Percentiles rank a stretch among this genome's conserved stretches.
These are phyloP conservation scores for Plantago ovata DNA, from an alignment of 257 asterid species.

Conservation along the genomic window DNA sequence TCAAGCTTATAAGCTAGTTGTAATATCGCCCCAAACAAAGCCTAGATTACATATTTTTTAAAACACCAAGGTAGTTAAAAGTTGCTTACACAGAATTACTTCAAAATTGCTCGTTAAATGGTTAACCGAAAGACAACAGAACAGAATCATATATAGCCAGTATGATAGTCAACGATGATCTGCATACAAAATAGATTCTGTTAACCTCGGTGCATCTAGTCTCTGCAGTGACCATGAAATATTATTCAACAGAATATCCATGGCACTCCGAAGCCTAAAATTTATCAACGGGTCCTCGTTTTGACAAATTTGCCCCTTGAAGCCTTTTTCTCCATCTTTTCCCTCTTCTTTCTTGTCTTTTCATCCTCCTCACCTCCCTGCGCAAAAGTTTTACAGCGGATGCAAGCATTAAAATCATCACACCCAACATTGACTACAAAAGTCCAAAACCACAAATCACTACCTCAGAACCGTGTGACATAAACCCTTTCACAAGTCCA, in stretches of 20 bases:
- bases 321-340: constrained; percentile 90
- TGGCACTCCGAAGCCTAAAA: neutral
- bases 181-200: neutral
- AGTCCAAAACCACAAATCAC: neutral
- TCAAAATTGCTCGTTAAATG: too few relatives aligned
- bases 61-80: too few relatives aligned
- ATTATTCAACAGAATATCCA: constrained; percentile 1
- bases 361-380: constrained; percentile 93
- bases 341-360: constrained; percentile 79
- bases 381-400: constrained; percentile 14
- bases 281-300: constrained; percentile 50
- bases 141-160: too few relatives aligned
- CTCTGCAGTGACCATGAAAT: neutral
- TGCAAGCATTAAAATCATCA: constrained; percentile 2
- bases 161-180: too few relatives aligned
- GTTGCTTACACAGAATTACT: too few relatives aligned
- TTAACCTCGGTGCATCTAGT: neutral
- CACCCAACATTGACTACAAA: neutral
- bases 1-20: too few relatives aligned
- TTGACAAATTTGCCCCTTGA: constrained; percentile 73
- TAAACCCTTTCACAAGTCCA: constrained; percentile 72
- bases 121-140: too few relatives aligned
- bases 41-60: too few relatives aligned
- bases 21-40: too few relatives aligned
- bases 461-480: constrained; percentile 79